Percentiles rank a stretch among this genome's conserved stretches.
Conservation (phyloP, 2,329 filamentous ascomycete genomes). For the Thelonectria discophora region DNA sequence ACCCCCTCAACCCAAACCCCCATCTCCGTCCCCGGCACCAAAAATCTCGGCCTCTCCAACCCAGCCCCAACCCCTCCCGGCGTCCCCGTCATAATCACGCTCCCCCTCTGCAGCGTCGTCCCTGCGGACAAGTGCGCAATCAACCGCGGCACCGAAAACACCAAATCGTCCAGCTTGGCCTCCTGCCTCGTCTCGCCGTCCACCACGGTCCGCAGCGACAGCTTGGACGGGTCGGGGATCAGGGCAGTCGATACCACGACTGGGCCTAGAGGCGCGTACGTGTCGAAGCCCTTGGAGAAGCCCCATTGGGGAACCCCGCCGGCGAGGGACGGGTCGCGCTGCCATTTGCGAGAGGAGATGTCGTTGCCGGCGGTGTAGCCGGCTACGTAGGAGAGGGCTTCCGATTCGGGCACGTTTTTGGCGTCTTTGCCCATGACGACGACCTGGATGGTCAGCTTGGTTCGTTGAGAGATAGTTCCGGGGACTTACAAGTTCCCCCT, state of each 20-base stretch:
- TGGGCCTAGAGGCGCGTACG: conserved; percentile 62
- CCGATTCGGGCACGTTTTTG: conserved; percentile 55
- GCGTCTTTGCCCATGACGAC: conserved; percentile 60
- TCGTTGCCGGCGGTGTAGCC: conserved; percentile 66
- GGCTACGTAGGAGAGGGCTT: conserved; percentile 59
- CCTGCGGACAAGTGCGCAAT: conserved; percentile 51
- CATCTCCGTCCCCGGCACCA: conserved; percentile 51
- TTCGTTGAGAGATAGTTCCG: not conserved
- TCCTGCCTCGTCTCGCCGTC: conserved; percentile 60
- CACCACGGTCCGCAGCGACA: conserved; percentile 56
- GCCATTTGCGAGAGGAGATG: conserved; percentile 61
- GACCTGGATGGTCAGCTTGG: not conserved
- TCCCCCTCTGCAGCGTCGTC: conserved; percentile 54
- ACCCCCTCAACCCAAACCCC: conserved; percentile 51
- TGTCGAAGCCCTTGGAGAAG: conserved; percentile 67
- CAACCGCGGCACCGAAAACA: conserved; percentile 53
- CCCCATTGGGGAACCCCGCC: conserved; percentile 65
- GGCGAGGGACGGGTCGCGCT: conserved; percentile 58
- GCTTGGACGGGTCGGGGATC: conserved; percentile 52
- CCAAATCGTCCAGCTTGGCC: conserved; percentile 50
- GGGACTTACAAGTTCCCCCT: conserved; percentile 51
- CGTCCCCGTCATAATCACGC: conserved; percentile 57
- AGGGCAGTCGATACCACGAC: conserved; percentile 53
- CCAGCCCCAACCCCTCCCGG: conserved; percentile 56
- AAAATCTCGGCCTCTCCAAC: conserved; percentile 50